Percentiles rank a stretch among this genome's conserved stretches.
Evolutionary conservation across 2,329 filamentous ascomycete genomes (phyloP).

Genomic region (Hysterium pulicare): DNA sequence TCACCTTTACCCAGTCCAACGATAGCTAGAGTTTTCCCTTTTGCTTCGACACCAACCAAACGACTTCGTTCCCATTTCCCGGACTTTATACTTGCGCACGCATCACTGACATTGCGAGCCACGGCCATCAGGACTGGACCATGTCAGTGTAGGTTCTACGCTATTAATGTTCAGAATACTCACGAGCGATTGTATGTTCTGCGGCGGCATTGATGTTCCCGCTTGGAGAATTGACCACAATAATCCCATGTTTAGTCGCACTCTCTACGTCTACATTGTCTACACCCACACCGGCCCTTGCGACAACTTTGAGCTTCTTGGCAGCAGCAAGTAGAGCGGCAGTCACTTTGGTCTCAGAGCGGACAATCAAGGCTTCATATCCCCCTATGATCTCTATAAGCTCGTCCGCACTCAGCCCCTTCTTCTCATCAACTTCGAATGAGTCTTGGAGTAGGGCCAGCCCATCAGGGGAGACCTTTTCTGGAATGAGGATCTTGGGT

Average conservation of each 20-base stretch:
- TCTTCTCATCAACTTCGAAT: constrained; percentile 67
- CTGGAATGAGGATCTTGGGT: constrained; percentile 66
- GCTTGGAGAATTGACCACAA: constrained; percentile 75
- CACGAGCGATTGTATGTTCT: constrained; percentile 66
- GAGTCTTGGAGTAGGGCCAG: constrained; percentile 63
- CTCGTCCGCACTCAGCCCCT: constrained; percentile 60
- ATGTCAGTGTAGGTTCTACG: constrained; percentile 20
- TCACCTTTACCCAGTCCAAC: constrained; percentile 75
- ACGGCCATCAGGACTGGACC: constrained; percentile 64
- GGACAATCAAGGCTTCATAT: constrained; percentile 75
- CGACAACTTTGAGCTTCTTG: constrained; percentile 70
- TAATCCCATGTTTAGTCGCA: constrained; percentile 69
- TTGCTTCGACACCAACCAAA: constrained; percentile 73
- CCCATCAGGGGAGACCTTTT: constrained; percentile 78
- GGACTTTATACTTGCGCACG: constrained; percentile 65
- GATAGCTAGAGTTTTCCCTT: constrained; percentile 71
- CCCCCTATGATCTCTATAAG: constrained; percentile 64
- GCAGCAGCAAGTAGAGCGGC: constrained; percentile 63
- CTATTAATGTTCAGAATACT: constrained; percentile 12
- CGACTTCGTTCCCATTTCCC: constrained; percentile 73
- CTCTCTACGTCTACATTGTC: constrained; percentile 76
- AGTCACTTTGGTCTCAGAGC: constrained; percentile 79
- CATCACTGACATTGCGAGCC: constrained; percentile 69
- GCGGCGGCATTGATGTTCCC: constrained; percentile 80
- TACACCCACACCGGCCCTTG: constrained; percentile 73